phyloP scores from a whole-genome alignment of 2,329 filamentous ascomycete genomes.

The Neofusicoccum kwambonambiense region DNA sequence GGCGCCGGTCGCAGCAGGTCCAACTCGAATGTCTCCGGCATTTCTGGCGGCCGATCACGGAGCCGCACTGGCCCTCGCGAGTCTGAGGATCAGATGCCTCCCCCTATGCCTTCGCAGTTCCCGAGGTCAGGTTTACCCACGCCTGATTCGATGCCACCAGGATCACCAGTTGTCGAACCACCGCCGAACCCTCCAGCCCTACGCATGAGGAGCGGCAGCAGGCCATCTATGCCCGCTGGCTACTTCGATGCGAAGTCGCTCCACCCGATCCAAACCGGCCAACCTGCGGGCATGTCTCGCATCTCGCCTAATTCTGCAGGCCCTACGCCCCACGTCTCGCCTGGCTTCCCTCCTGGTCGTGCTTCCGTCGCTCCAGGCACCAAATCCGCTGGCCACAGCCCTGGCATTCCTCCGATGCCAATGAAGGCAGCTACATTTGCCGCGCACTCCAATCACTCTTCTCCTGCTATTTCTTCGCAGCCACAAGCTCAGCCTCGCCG shows the following conservation, averaged over 20 bases:
- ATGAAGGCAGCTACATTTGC: slow-evolving; percentile 22
- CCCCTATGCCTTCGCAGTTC: slow-evolving; percentile 36
- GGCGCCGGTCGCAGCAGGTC: slow-evolving; percentile 52
- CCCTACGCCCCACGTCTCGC: neutral
- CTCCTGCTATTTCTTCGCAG: slow-evolving; percentile 19
- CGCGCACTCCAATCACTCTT: slow-evolving; percentile 25
- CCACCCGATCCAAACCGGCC: slow-evolving; percentile 36
- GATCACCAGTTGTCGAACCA: slow-evolving; percentile 1
- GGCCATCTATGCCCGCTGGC: slow-evolving; percentile 26
- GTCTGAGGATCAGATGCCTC: slow-evolving; percentile 43
- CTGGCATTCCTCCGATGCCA: slow-evolving; percentile 19
- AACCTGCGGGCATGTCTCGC: neutral
- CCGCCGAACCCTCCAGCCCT: slow-evolving; percentile 27
- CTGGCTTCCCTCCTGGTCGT: slow-evolving; percentile 23
- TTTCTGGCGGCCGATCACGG: slow-evolving; percentile 50
- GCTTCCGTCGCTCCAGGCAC: slow-evolving; percentile 23
- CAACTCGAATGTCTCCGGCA: slow-evolving; percentile 51
- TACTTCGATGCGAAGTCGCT: slow-evolving; percentile 37
- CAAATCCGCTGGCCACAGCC: slow-evolving; percentile 7
- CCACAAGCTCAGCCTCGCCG: slow-evolving; percentile 25
- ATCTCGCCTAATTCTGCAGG: neutral
- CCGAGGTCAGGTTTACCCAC: neutral
- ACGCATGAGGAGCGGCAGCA: slow-evolving; percentile 39
- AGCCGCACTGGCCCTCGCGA: slow-evolving; percentile 54
- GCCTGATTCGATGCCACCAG: neutral